Evolutionary conservation across 2,329 filamentous ascomycete genomes (phyloP).

Genomic region (Didymella glomerata): DNA sequence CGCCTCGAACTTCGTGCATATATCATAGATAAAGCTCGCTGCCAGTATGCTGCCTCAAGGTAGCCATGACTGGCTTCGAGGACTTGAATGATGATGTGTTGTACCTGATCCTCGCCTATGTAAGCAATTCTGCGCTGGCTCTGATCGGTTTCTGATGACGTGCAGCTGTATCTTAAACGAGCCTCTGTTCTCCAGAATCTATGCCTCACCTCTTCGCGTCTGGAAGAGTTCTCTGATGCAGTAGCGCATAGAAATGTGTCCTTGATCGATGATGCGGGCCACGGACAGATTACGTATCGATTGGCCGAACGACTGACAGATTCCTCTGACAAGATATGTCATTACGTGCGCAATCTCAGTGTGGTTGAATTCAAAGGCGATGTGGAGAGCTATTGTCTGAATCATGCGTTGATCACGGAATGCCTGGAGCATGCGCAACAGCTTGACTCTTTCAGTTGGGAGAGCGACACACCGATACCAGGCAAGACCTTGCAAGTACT

Average conservation of each 20-base stretch:
- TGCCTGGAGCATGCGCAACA: constrained; percentile 20
- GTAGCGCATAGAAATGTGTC: constrained; percentile 19
- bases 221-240: constrained; percentile 29
- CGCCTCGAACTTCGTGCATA: constrained; percentile 1
- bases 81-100: constrained; percentile 30
- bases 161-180: constrained; percentile 22
- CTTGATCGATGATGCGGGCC: constrained; percentile 22
- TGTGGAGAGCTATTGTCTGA: constrained; percentile 29
- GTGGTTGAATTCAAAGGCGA: constrained; percentile 29
- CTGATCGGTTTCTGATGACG: constrained; percentile 11
- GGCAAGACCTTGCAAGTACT: constrained; percentile 4
- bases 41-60: neutral
- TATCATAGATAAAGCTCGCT: neutral
- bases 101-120: constrained; percentile 25
- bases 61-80: constrained; percentile 23
- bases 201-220: constrained; percentile 19
- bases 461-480: constrained; percentile 19
- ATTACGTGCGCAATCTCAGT: constrained; percentile 24
- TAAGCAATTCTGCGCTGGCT: constrained; percentile 15
- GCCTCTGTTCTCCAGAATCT: constrained; percentile 12
- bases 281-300: constrained; percentile 24
- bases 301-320: constrained; percentile 24
- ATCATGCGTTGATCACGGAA: constrained; percentile 14
- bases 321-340: constrained; percentile 17
- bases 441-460: constrained; percentile 27